These are phyloP conservation scores for Steccherinum ochraceum DNA, from an alignment of 768 basidiomycete species.

Conservation along the genomic window DNA sequence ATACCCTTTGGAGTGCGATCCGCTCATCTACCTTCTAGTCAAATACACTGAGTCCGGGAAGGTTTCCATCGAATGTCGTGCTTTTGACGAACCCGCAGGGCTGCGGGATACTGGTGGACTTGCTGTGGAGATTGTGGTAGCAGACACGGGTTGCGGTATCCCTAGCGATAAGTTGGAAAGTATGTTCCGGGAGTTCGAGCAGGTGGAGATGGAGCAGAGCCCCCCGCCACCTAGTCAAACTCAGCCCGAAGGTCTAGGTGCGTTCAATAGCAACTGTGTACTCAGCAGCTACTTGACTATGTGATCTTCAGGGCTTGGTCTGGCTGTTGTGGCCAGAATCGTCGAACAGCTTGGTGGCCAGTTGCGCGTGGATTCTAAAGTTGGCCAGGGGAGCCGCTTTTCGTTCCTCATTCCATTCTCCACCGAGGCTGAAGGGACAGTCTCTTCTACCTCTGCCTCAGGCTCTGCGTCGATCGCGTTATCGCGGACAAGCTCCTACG, in stretches of 20 bases:
- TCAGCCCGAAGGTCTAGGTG: conserved; percentile 38
- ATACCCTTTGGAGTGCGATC: neutral
- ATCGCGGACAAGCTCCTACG: neutral
- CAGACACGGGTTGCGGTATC: conserved; percentile 74
- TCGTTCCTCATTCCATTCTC: conserved; percentile 65
- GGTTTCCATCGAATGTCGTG: conserved; percentile 53
- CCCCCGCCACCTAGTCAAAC: conserved; percentile 16
- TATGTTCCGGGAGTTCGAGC: conserved; percentile 77
- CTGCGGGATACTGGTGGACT: conserved; percentile 38
- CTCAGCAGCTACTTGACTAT: neutral
- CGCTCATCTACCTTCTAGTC: conserved; percentile 39
- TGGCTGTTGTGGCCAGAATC: conserved; percentile 77
- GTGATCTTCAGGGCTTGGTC: conserved; percentile 47
- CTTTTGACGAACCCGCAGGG: conserved; percentile 45
- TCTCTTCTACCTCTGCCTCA: neutral
- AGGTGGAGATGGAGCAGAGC: conserved; percentile 50
- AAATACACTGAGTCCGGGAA: conserved; percentile 63
- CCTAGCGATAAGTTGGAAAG: conserved; percentile 56
- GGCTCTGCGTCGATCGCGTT: neutral
- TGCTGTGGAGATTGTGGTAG: conserved; percentile 63
- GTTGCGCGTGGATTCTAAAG: conserved; percentile 67
- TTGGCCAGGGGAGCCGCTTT: conserved; percentile 63
- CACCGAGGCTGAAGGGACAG: neutral
- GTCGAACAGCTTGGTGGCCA: conserved; percentile 76
- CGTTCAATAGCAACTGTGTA: conserved; percentile 9